These are phyloP conservation scores for Colletotrichum plurivorum DNA, from an alignment of 2,329 filamentous ascomycete species.

Conservation along the genomic window DNA sequence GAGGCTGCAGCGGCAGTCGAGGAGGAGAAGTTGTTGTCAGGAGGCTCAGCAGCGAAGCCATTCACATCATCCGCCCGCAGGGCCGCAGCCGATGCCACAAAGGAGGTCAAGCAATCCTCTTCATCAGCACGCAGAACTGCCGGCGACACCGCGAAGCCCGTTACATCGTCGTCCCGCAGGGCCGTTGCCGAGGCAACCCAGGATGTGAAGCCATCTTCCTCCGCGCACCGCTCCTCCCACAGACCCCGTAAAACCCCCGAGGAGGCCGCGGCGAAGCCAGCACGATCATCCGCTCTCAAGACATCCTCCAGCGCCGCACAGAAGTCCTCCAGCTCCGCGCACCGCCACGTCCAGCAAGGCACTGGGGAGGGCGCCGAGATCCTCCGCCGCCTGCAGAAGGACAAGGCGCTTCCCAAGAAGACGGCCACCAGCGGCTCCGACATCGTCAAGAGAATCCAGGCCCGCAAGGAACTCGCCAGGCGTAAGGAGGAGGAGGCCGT, in stretches of 20 bases:
- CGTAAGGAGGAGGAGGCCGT: neutral
- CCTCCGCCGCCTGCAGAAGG: conserved; percentile 7
- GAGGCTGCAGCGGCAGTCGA: neutral
- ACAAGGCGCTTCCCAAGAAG: neutral
- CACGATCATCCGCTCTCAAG: neutral
- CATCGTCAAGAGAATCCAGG: conserved; percentile 30
- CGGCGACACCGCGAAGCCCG: neutral
- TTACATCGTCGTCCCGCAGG: neutral
- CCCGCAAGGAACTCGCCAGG: conserved; percentile 15
- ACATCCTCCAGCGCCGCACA: neutral
- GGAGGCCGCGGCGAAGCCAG: neutral
- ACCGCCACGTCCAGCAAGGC: neutral
- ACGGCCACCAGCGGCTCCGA: conserved; percentile 14
- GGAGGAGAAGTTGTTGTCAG: neutral
- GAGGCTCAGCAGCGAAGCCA: neutral
- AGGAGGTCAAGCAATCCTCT: neutral
- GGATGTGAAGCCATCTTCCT: neutral
- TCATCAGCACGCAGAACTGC: neutral
- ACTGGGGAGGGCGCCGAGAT: conserved; percentile 11
- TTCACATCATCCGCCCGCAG: neutral
- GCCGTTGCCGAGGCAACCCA: neutral
- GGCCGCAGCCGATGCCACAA: neutral
- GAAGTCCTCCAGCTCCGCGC: conserved; percentile 2
- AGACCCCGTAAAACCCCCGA: neutral
- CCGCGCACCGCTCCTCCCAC: neutral